Evolutionary conservation across 2,329 filamentous ascomycete species (phyloP), one percentile per base, ranked within the genome.

Genomic region (Clonostachys rhizophaga): DNA sequence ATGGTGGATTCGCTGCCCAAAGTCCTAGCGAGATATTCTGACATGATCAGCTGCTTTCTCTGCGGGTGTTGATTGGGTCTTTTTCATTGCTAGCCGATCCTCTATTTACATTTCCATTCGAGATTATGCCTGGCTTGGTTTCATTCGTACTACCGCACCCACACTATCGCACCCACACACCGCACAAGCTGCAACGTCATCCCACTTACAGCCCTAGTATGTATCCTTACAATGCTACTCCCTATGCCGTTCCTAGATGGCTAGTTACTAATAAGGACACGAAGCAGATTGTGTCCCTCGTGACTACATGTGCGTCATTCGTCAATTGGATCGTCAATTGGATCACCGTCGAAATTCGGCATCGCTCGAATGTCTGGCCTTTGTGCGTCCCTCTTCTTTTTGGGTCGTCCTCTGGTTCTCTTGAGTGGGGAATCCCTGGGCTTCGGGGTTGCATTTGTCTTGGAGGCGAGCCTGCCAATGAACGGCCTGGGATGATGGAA

Each of bases 401-500:
- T 50, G 40, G 44, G 50, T 40, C 52, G 48, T 39, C 50, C 43
- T 49, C 50, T 52, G 40, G 50, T 40, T 41, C 44, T 51, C 45
- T 47, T 50, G 30, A 30, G 18, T 46, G 24, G 45, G 46, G 41
- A 36, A 41, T 44, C 24, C 2, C 16, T 46, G 41, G 37, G n/a
- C 16, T 5, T 18, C 24, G 43, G 33, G 42, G 39, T 42, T 7
- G 16, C 42, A 41, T 36, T 41, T 5, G 18, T 30, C 45, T 34
- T 48, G 35, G 50, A 47, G 6, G 55, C 54, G 40, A 66, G 47
- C 39, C 59, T 57, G 41, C 63, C 65, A 42, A 62, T 48, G 46
- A 67, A 68, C n/a, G 52, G 52, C n/a, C 44, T 50, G n/a, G 61
- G 59, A 42, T 61, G 55, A 49, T 58, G 57, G 49, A 66, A 62